phyloP scores from a whole-genome alignment of 176 grass and related monocot genomes.

The Triticum dicoccoides region DNA sequence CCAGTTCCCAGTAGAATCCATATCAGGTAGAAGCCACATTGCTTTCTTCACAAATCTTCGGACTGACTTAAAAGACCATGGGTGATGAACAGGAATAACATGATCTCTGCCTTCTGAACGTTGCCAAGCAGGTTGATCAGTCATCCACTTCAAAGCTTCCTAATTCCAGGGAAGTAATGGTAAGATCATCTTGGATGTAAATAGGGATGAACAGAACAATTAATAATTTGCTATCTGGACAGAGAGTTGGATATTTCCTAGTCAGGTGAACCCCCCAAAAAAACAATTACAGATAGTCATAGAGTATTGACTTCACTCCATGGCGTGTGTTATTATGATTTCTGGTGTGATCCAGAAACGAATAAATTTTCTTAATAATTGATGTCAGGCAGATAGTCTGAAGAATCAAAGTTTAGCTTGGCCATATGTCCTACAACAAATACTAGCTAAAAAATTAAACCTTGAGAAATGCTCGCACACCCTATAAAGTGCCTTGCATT shows the following conservation, averaged over 20 bases:
- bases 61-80: conserved; percentile 97
- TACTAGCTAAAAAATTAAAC: conserved; percentile 75
- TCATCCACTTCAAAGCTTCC: conserved; percentile 96
- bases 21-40: conserved; percentile 99
- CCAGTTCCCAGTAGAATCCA: conserved; percentile 98
- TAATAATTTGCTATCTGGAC: background rate
- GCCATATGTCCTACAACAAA: conserved; percentile 31
- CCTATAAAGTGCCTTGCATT: conserved; percentile 99
- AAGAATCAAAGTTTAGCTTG: conserved; percentile 18
- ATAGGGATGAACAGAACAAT: conserved; percentile 11
- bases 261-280: conserved; percentile 6
- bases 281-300: background rate
- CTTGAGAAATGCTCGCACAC: conserved; percentile 87
- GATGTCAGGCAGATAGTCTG: background rate
- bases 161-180: conserved; percentile 36
- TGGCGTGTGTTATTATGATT: background rate
- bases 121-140: conserved; percentile 90
- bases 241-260: background rate
- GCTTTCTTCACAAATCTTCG: conserved; percentile 90
- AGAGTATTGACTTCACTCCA: background rate
- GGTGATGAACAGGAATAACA: conserved; percentile 95
- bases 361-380: background rate
- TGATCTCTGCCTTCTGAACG: conserved; percentile 95
- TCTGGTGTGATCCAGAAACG: background rate
- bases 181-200: conserved; percentile 29